Base-by-base conservation (phyloP, 164 flowering plant species). In the Vitis rotundifolia region DNA sequence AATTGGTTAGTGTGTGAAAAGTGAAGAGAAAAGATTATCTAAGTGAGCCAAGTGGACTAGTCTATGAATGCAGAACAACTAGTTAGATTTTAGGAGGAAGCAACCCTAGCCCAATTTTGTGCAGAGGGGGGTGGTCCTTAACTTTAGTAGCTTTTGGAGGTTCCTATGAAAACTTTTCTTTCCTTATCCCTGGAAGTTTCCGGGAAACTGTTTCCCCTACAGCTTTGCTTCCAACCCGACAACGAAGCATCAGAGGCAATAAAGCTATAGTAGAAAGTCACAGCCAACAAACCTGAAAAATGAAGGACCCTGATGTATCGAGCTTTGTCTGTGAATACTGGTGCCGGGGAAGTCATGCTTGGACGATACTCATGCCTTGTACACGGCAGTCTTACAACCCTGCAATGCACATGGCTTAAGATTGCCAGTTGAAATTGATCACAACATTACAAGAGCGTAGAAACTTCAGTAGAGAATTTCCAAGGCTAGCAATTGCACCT, bases 151-250 rank as follows among this genome's bases (percentile, higher is more conserved):
- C 59, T 57, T 56, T 57, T 19, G 9, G 22, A 57, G 59, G 28
- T 57, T 18, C 59, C 59, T 18, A 18, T 13, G 28, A 57, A 18
- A 16, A 1, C 0, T 5, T 57, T 19, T 57, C 59, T 9, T 57
- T 57, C 26, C 19, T 16, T 57, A 3, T 11, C 63, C 15, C 53
- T 47, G 68, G 67, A 70, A 70, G 62, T 70, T 63, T 63, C 68
- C 18, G 2, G 22, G 62, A 70, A 61, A 52, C 9, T 61, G 59
- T 51, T 26, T 53, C 56, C 56, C 14, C 3, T 5, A 11, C 56
- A 13, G 8, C 56, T 53, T 53, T 12, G 56, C 56, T 53, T 14
- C 56, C 14, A 57, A 19, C 9, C 9, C 9, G 11, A 57, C 16
- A n/a, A 57, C 6, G 11, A 57, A 1, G 19, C 28, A 57, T 19